Base-by-base conservation (phyloP, 2,329 filamentous ascomycete species). In the Ascochyta koolunga region DNA sequence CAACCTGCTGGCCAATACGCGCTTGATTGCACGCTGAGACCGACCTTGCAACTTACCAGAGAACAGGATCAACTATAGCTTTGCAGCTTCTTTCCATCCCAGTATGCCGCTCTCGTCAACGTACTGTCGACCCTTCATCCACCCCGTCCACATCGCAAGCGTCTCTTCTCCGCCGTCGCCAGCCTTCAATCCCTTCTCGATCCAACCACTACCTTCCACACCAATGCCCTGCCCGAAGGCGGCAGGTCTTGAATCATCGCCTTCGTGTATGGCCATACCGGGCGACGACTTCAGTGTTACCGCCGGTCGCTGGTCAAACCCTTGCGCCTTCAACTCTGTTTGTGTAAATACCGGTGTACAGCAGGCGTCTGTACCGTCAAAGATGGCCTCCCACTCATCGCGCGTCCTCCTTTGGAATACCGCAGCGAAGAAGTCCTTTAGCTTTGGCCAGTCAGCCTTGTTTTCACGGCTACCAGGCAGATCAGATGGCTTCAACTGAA, bases 291-390 rank as follows among this genome's bases (percentile, higher is more conserved):
- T 82, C 66, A 97, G 74, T 31, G 86, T 86, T 9, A 93, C 89
- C 1, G 82, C 76, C 1, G 89, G 89, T 56, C 90, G 76, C 76
- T 91, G 89, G 61, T 92, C 89, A 40, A 87, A 86, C 0, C 81
- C 82, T 18, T 72, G 76, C n/a, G 71, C 60, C 66, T 91, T 84
- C 37, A 96, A 78, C 76, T 96, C 92, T 0, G 64, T 68, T 61
- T 91, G 90, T 29, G 86, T 87, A 36, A 96, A 78, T 1, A 98
- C 90, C 0, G 93, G 93, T n/a, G 90, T 91, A 59, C 89, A 91
- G 73, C 93, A 98, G 1, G 93, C 93, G 76, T 98, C 93, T 0
- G 90, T 95, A 10, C 89, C 90, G 71, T 96, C 90, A 71, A 97
- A 98, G 5, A 96, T 79, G 3, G 56, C 71, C 75, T 96, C 93